Evolutionary conservation across 495 filamentous ascomycete species (phyloP).

Genomic region (Daldinia concentrica): DNA sequence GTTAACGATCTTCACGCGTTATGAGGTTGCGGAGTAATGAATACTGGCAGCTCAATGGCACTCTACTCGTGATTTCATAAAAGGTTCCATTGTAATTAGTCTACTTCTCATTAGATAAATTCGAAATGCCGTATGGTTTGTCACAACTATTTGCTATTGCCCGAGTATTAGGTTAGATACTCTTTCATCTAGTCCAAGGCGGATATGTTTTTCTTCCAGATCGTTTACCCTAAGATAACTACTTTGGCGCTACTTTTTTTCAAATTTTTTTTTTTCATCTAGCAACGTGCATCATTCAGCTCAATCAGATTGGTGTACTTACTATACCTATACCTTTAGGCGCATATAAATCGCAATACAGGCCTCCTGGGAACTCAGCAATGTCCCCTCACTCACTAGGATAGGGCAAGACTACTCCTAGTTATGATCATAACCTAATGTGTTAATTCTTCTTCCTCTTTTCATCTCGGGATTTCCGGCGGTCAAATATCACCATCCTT

Average conservation of each 20-base stretch:
- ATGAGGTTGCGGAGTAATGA: conserved; percentile 3
- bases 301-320: neutral
- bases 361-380: neutral
- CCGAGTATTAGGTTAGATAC: neutral
- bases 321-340: neutral
- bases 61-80: conserved; percentile 27
- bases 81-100: conserved; percentile 24
- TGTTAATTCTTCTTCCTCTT: neutral
- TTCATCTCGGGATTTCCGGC: conserved; percentile 41
- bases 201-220: neutral
- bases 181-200: neutral
- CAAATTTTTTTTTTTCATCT: no score
- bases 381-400: no score
- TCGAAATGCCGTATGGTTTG: neutral
- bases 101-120: conserved; percentile 12
- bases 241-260: neutral
- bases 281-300: neutral
- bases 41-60: conserved; percentile 1
- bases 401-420: no score
- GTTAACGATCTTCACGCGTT: conserved; percentile 9
- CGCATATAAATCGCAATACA: neutral
- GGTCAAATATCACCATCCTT: conserved; percentile 48
- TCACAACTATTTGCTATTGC: neutral
- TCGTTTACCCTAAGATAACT: neutral
- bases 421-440: no score